Evolutionary conservation across 768 basidiomycete species (phyloP).

Genomic region (Phylloporus sp.): DNA sequence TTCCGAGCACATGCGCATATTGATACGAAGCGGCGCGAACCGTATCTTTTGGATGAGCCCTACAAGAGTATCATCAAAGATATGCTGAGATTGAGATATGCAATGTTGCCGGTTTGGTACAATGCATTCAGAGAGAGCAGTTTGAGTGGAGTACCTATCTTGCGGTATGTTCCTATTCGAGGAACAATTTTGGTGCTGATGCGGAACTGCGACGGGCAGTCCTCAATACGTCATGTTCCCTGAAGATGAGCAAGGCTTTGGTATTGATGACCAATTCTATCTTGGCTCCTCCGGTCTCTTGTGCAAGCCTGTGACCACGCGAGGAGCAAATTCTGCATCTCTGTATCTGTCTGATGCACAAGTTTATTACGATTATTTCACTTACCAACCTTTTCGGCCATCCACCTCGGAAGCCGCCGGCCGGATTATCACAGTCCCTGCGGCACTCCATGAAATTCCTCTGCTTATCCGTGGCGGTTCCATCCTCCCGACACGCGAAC

Average conservation of each 20-base stretch:
- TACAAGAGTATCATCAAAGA: constrained; percentile 80
- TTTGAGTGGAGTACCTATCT: constrained; percentile 73
- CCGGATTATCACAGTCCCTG: constrained; percentile 68
- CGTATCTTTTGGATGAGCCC: constrained; percentile 87
- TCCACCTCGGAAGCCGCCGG: constrained; percentile 43
- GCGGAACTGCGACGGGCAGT: constrained; percentile 36
- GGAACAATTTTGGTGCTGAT: not conserved
- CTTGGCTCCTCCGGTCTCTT: constrained; percentile 85
- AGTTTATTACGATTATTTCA: constrained; percentile 95
- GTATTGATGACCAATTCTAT: constrained; percentile 92
- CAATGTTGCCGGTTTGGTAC: constrained; percentile 91
- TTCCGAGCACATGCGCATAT: constrained; percentile 98
- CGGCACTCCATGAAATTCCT: constrained; percentile 77
- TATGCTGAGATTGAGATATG: constrained; percentile 77
- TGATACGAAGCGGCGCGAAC: constrained; percentile 96
- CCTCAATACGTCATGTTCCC: constrained; percentile 98
- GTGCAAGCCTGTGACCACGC: constrained; percentile 83
- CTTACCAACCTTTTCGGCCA: constrained; percentile 62
- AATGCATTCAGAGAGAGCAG: constrained; percentile 93
- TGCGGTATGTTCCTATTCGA: constrained; percentile 52
- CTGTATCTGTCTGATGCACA: constrained; percentile 88
- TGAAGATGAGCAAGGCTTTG: constrained; percentile 78
- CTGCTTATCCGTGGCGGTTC: constrained; percentile 88
- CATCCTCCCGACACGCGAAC: constrained; percentile 82
- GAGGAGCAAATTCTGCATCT: constrained; percentile 62